phyloP scores from a whole-genome alignment of 2,329 filamentous ascomycete species.

The Phyllosticta capitalensis region DNA sequence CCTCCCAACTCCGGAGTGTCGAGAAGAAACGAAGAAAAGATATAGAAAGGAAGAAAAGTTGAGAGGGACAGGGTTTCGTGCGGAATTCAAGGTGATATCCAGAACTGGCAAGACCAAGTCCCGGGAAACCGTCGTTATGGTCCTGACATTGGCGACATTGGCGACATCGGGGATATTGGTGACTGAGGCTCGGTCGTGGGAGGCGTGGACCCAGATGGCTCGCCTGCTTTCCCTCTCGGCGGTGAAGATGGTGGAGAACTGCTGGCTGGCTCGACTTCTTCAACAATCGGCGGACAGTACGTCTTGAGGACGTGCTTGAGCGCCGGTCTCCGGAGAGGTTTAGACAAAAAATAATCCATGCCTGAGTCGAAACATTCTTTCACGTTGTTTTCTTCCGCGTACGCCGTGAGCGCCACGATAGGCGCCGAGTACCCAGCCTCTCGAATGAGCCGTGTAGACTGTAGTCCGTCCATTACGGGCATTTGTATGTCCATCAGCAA shows the following conservation, averaged over 20 bases:
- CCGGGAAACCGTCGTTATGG: no score
- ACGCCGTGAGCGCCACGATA: conserved; percentile 84
- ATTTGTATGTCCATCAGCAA: conserved; percentile 97
- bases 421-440: conserved; percentile 79
- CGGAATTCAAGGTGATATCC: not conserved
- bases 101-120: no score
- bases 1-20: not conserved
- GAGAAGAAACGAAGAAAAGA: not conserved
- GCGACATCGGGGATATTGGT: not conserved
- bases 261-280: conserved; percentile 41
- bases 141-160: no score
- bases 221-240: not conserved
- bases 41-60: not conserved
- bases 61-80: not conserved
- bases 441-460: conserved; percentile 76
- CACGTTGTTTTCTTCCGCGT: conserved; percentile 81
- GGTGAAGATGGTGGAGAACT: not conserved
- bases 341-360: conserved; percentile 80
- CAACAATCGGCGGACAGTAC: conserved; percentile 70
- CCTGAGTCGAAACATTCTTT: conserved; percentile 68
- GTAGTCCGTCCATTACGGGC: conserved; percentile 83
- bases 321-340: conserved; percentile 69
- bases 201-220: not conserved
- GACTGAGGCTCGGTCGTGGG: not conserved
- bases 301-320: conserved; percentile 77